These are phyloP conservation scores for Odontarrhena argentea DNA, from an alignment of 345 rosid genomes.

Conservation along the genomic window DNA sequence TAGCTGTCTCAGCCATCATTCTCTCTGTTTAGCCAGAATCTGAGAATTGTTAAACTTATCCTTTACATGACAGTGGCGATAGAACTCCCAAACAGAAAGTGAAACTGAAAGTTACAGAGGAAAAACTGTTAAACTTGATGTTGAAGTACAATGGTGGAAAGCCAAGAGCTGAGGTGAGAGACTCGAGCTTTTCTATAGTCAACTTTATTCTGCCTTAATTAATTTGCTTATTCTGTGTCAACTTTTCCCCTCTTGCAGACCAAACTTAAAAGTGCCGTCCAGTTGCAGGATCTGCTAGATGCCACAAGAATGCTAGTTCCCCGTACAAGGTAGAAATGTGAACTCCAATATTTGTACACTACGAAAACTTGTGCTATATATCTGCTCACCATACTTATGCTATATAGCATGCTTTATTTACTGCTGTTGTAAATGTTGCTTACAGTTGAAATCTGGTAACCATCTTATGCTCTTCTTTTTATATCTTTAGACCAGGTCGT, in stretches of 20 bases:
- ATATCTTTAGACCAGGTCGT: conserved; percentile 58
- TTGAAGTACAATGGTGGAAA: conserved; percentile 96
- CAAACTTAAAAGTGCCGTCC: conserved; percentile 95
- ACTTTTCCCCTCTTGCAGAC: conserved; percentile 58
- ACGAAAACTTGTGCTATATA: conserved; percentile 6
- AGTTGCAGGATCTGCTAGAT: conserved; percentile 97
- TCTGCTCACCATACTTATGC: conserved; percentile 5
- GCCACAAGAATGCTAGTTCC: conserved; percentile 98
- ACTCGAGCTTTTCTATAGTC: conserved; percentile 20
- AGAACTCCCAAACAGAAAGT: conserved; percentile 99
- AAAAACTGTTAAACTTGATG: conserved; percentile 92
- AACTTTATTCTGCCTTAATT: conserved; percentile 17
- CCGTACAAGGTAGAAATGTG: conserved; percentile 71
- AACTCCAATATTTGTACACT: neutral
- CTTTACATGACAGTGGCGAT: conserved; percentile 72
- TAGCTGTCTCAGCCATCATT: neutral
- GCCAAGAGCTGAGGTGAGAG: conserved; percentile 84
- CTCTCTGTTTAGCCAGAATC: conserved; percentile 23
- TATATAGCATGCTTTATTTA: conserved; percentile 13
- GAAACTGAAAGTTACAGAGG: conserved; percentile 97
- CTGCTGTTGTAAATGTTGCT: neutral
- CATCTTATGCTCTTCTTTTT: conserved; percentile 25
- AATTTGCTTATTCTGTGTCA: conserved; percentile 17
- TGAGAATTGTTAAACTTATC: conserved; percentile 9
- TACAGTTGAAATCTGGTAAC: conserved; percentile 16